Base-by-base conservation (phyloP, 495 filamentous ascomycete genomes). In the Aspergillus hancockii region DNA sequence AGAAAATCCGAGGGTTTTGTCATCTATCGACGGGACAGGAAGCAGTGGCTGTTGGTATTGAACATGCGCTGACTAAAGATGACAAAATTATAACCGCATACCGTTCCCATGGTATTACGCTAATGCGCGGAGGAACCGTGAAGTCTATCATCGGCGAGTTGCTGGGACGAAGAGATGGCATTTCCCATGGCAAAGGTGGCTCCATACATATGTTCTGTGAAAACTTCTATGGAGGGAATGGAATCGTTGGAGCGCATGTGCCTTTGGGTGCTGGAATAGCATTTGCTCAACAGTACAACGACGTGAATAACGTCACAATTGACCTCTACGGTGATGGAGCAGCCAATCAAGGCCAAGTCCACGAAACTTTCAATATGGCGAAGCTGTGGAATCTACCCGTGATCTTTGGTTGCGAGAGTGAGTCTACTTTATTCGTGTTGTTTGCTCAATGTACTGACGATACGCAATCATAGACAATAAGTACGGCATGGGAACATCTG, bases 191-290 rank as follows among this genome's bases (percentile, higher is more conserved):
- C 66, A 96, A 96, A 79, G 92, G 92, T 58, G 93, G 92, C 50
- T 93, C 89, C 38, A 96, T 97, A 91, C 92, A 97, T 78, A 96
- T 96, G 92, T 96, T 96, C 80, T 76, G 90, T 63, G 89, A 90
- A 71, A 90, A 89, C 52, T 97, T 97, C 80, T 96, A 89, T 67
- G 93, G 93, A 60, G 92, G 93, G 54, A 96, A 96, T 69, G 93
- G 93, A 67, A 96, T 97, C 65, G 92, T 97, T 63, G 92, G 92
- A 68, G 90, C 93, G 58, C 90, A 93, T 79, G 93, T 97, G 32
- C 92, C 92, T 36, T 86, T 96, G 36, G 92, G 92, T 70, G 89
- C 93, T 55, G 92, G 92, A 61, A 84, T 97, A 58, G 92, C 90
- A 49, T 96, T 97, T 65, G 92, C 93, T 23, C 90, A 96, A 76